phyloP scores from a whole-genome alignment of 108 stramenopile genomes.

The Aurantiochytrium sp. region DNA sequence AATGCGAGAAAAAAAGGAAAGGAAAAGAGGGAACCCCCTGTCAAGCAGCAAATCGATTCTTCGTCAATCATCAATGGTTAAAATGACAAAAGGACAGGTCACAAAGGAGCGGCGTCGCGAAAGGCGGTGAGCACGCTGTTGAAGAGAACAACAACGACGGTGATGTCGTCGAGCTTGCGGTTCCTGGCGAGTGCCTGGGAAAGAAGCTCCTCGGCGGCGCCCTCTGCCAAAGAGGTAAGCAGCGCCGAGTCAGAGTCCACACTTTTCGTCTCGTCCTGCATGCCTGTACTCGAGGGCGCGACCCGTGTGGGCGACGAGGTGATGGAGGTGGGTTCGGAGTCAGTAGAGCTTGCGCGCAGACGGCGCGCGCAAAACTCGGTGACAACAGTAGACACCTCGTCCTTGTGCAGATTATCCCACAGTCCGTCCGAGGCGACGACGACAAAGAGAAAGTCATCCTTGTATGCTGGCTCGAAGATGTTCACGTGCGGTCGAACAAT shows the following conservation, averaged over 20 bases:
- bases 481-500: slow-evolving; percentile 1
- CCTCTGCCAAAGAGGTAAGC: background rate
- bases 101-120: background rate
- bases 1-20: too few relatives aligned
- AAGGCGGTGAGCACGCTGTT: background rate
- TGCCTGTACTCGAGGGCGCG: background rate
- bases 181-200: background rate
- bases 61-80: too few relatives aligned
- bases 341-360: background rate
- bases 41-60: too few relatives aligned
- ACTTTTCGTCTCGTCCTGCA: background rate
- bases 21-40: too few relatives aligned
- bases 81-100: background rate
- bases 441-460: slow-evolving; percentile 1
- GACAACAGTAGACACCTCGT: background rate
- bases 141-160: background rate
- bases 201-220: background rate
- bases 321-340: background rate
- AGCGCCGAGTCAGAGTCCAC: background rate
- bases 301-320: background rate
- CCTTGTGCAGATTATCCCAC: background rate
- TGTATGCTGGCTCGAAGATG: slow-evolving; percentile 1
- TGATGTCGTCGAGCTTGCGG: slow-evolving; percentile 14
- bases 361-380: background rate
- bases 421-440: slow-evolving; percentile 14